A percentile compares a stretch with the other conserved stretches of the same genome.
Conservation (phyloP, 2,329 filamentous ascomycete genomes). For the Lanzia echinophila region DNA sequence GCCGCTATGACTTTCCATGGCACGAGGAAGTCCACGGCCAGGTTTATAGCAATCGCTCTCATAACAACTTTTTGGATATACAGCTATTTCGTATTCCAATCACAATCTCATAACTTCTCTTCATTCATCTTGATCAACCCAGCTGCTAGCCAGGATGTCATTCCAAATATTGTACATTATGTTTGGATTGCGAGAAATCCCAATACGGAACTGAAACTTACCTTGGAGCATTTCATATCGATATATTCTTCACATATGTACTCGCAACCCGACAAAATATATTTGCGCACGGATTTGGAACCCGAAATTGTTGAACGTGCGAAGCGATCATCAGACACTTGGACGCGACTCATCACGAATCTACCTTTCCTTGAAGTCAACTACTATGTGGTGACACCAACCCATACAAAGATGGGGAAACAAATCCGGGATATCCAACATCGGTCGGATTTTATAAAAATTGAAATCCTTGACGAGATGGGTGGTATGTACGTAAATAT, state of each 20-base stretch:
- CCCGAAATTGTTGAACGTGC: background rate
- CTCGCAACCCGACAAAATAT: conserved; percentile 2
- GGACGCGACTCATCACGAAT: conserved; percentile 1
- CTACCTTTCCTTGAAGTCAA: background rate
- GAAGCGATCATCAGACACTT: background rate
- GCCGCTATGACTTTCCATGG: no score
- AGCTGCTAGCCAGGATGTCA: background rate
- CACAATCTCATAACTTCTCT: background rate
- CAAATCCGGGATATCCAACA: conserved; percentile 8
- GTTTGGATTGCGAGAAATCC: conserved; percentile 1
- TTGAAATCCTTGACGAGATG: conserved; percentile 7
- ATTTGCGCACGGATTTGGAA: conserved; percentile 5
- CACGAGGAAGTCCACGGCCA: background rate
- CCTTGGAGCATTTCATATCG: background rate
- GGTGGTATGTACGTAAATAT: conserved; percentile 19
- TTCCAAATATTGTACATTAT: conserved; percentile 9
- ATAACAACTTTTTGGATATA: background rate
- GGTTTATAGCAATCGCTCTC: background rate
- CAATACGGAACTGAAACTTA: background rate
- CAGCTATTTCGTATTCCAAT: background rate
- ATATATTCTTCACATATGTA: conserved; percentile 3
- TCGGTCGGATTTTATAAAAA: conserved; percentile 17
- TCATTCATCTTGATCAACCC: background rate
- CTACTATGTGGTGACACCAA: background rate
- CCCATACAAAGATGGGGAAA: background rate